Evolutionary conservation across 2,329 filamentous ascomycete species (phyloP).

Genomic region (Hirsutella minnesotensis): DNA sequence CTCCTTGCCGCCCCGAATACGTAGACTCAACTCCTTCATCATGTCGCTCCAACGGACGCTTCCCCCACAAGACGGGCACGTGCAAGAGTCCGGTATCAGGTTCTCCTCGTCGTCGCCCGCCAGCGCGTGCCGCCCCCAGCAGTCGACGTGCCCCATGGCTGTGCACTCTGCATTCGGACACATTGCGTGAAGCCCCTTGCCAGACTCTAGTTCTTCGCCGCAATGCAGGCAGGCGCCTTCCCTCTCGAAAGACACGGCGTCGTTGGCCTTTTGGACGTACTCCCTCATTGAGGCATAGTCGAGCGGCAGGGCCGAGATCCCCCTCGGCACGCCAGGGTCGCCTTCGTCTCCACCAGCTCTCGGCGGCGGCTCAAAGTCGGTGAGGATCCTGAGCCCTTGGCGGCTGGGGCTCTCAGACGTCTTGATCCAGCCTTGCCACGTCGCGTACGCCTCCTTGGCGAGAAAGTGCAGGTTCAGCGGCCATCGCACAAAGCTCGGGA

Average conservation of each 20-base stretch:
- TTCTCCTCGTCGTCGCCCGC: constrained; percentile 20
- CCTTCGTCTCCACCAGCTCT: neutral
- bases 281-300: constrained; percentile 40
- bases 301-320: constrained; percentile 40
- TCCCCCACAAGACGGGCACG: constrained; percentile 58
- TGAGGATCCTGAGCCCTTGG: constrained; percentile 37
- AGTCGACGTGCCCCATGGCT: constrained; percentile 46
- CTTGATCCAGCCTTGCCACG: constrained; percentile 53
- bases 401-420: constrained; percentile 35
- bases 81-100: constrained; percentile 56
- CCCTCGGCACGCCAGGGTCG: constrained; percentile 18
- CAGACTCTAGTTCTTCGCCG: constrained; percentile 28
- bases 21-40: constrained; percentile 70
- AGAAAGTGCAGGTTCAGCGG: constrained; percentile 77
- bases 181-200: constrained; percentile 41
- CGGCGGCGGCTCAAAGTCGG: constrained; percentile 36
- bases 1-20: constrained; percentile 58
- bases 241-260: constrained; percentile 42
- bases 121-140: constrained; percentile 44
- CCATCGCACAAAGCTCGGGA: constrained; percentile 72
- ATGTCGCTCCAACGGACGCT: constrained; percentile 61
- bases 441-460: constrained; percentile 50
- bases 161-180: constrained; percentile 43
- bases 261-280: constrained; percentile 43
- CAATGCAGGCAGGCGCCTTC: constrained; percentile 46